A percentile compares a stretch with the other conserved stretches of the same genome.
Evolutionary conservation across 2,329 filamentous ascomycete genomes (phyloP).

Genomic region (Colletotrichum theobromicola): DNA sequence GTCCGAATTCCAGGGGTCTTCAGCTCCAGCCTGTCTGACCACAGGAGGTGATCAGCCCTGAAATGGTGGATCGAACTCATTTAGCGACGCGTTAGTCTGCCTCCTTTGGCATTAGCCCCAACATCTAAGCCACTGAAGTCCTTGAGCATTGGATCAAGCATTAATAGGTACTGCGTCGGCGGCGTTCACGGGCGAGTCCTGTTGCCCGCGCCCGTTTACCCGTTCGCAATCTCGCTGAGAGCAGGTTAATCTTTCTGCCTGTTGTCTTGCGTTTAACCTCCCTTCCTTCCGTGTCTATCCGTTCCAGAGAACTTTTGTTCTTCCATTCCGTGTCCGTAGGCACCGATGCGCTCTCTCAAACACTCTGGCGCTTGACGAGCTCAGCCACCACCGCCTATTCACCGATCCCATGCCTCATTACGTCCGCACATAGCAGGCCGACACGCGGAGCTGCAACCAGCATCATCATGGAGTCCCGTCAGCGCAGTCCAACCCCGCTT

Average conservation of each 20-base stretch:
- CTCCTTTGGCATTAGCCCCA: not conserved
- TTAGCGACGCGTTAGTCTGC: not conserved
- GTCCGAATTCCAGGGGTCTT: not conserved
- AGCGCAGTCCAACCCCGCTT: constrained; percentile 13
- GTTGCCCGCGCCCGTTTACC: not conserved
- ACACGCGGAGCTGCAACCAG: not conserved
- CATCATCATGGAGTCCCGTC: constrained; percentile 1
- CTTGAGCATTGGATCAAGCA: not conserved
- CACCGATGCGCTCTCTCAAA: not conserved
- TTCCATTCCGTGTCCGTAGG: constrained; percentile 9
- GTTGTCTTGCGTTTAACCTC: not conserved
- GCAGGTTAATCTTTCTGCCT: not conserved
- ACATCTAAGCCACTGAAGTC: constrained; percentile 1
- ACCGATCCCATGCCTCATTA: not conserved
- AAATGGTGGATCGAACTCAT: not conserved
- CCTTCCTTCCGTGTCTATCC: constrained; percentile 7
- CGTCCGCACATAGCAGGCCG: not conserved
- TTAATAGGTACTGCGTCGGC: not conserved
- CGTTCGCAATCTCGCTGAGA: not conserved
- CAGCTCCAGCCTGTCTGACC: not conserved
- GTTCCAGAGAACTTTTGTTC: not conserved
- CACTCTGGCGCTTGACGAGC: not conserved
- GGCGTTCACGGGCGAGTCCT: not conserved
- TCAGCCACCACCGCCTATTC: not conserved
- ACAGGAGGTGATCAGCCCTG: not conserved